Evolutionary conservation across 2,329 filamentous ascomycete genomes (phyloP).

Genomic region (Pseudogymnoascus sp.): DNA sequence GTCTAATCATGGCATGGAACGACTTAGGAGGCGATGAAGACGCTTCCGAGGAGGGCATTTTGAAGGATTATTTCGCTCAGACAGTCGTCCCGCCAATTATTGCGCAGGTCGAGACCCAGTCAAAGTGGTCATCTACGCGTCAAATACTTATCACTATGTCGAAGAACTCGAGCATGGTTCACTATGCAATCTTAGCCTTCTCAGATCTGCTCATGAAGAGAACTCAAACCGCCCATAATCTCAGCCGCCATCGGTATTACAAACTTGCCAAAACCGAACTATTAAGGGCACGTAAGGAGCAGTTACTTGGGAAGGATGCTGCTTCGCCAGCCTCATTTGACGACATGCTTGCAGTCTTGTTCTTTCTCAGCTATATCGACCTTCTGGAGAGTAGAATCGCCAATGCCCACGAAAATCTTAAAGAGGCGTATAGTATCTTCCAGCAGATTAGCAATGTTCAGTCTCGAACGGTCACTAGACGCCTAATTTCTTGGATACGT

Average conservation of each 20-base stretch:
- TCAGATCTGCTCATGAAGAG: constrained; percentile 33
- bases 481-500: constrained; percentile 47
- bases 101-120: constrained; percentile 45
- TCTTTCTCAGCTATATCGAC: constrained; percentile 49
- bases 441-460: constrained; percentile 33
- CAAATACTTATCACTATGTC: constrained; percentile 43
- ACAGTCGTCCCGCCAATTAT: constrained; percentile 46
- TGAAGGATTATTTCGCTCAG: constrained; percentile 43
- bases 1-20: not conserved
- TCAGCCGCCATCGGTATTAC: constrained; percentile 12
- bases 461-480: constrained; percentile 37
- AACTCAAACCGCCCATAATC: constrained; percentile 13
- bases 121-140: constrained; percentile 44
- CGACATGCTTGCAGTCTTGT: constrained; percentile 42
- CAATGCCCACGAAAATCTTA: constrained; percentile 42
- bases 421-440: constrained; percentile 43
- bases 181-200: constrained; percentile 44
- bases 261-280: constrained; percentile 11
- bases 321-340: constrained; percentile 22
- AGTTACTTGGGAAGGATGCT: not conserved
- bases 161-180: constrained; percentile 39
- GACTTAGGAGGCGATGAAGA: constrained; percentile 18
- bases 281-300: constrained; percentile 3
- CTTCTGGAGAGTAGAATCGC: constrained; percentile 37
- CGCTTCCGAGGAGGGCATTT: constrained; percentile 30